These are phyloP conservation scores for Wickerhamomyces sydowiorum DNA, from an alignment of 805 yeast genomes.

Conservation along the genomic window DNA sequence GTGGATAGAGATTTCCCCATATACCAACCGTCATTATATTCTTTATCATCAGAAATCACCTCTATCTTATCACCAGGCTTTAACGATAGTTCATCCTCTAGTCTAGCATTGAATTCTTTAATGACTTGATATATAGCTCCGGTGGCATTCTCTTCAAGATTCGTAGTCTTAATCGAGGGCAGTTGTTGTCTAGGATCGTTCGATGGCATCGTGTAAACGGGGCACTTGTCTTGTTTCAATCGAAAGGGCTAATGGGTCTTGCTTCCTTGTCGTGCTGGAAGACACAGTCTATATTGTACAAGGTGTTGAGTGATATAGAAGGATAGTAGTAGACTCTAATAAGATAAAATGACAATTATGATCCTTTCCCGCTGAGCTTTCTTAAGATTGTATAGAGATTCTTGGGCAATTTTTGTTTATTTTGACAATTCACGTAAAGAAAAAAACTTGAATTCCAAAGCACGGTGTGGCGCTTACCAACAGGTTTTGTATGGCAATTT, in stretches of 20 bases:
- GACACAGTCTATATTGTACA: no score
- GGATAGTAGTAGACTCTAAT: no score
- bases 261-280: no score
- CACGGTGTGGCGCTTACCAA: background rate
- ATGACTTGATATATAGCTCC: conserved; percentile 49
- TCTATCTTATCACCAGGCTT: conserved; percentile 81
- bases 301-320: no score
- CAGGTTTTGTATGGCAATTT: background rate
- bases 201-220: conserved; percentile 3
- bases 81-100: conserved; percentile 84
- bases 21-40: conserved; percentile 96
- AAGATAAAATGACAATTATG: no score
- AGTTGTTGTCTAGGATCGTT: conserved; percentile 5
- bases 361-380: no score
- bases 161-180: conserved; percentile 8
- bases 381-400: no score
- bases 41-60: conserved; percentile 87
- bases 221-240: no score
- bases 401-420: background rate
- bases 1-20: conserved; percentile 77
- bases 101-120: conserved; percentile 80
- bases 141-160: conserved; percentile 16
- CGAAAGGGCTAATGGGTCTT: no score
- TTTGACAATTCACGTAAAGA: background rate
- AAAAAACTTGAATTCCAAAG: background rate